Percentiles rank a stretch among this genome's conserved stretches.
phyloP scores from a whole-genome alignment of 305 asterid species.

The Nicotiana rustica region DNA sequence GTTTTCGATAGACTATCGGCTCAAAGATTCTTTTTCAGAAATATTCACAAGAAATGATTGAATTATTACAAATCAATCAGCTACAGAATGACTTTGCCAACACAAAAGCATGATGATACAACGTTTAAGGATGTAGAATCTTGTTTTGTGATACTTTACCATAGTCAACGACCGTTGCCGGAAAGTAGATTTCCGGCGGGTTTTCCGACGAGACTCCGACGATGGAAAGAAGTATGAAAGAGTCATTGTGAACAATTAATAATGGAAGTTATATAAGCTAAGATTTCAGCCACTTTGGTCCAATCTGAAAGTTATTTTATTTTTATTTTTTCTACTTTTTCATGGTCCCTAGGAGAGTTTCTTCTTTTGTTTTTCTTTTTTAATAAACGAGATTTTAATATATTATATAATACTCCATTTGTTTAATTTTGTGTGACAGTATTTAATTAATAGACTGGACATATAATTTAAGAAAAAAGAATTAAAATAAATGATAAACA shows the following conservation, averaged over 20 bases:
- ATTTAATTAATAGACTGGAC: no score
- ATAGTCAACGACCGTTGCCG: slow-evolving; percentile 43
- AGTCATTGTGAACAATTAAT: not conserved
- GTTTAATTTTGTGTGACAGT: no score
- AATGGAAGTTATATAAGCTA: not conserved
- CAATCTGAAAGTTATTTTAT: not conserved
- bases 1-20: no score
- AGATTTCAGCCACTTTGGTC: not conserved
- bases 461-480: no score
- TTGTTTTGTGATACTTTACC: slow-evolving; percentile 51
- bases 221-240: slow-evolving; percentile 28
- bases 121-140: slow-evolving; percentile 52
- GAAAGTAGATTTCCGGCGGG: slow-evolving; percentile 40
- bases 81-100: slow-evolving; percentile 45
- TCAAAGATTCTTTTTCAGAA: not conserved
- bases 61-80: slow-evolving; percentile 32
- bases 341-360: not conserved
- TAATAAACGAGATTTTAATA: no score
- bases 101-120: slow-evolving; percentile 53
- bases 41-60: slow-evolving; percentile 1
- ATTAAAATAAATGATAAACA: no score
- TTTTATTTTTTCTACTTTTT: not conserved
- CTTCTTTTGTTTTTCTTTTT: not conserved
- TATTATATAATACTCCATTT: no score
- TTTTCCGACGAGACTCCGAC: slow-evolving; percentile 32